Conservation (phyloP, 805 yeast genomes). For the Zygoascus tannicola region DNA sequence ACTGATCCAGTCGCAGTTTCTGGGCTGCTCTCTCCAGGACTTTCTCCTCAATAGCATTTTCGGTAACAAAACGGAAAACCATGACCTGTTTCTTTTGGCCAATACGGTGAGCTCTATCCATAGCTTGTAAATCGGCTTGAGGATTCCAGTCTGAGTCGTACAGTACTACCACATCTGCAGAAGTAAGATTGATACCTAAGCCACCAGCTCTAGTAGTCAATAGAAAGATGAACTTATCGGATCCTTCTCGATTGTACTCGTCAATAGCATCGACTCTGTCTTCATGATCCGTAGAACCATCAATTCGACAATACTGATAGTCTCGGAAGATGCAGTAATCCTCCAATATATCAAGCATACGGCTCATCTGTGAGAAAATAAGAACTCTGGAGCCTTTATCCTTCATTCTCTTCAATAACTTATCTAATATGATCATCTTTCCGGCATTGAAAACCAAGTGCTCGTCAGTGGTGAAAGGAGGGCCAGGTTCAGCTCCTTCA, state of each 20-base stretch:
- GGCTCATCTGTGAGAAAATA: constrained; percentile 88
- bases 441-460: constrained; percentile 82
- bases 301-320: constrained; percentile 83
- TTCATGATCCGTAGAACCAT: constrained; percentile 88
- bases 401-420: constrained; percentile 61
- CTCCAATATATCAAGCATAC: constrained; percentile 81
- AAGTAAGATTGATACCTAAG: constrained; percentile 81
- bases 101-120: constrained; percentile 96
- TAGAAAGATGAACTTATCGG: constrained; percentile 72
- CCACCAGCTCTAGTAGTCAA: constrained; percentile 97
- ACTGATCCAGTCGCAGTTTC: constrained; percentile 80
- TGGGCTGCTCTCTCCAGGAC: constrained; percentile 95
- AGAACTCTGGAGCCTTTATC: constrained; percentile 81
- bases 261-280: constrained; percentile 90
- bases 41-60: constrained; percentile 93
- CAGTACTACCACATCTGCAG: constrained; percentile 81
- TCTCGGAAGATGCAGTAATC: constrained; percentile 83
- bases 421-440: constrained; percentile 83
- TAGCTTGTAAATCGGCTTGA: constrained; percentile 94
- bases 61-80: constrained; percentile 88
- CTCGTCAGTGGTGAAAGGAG: constrained; percentile 93
- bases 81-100: constrained; percentile 94
- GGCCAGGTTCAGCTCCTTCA: constrained; percentile 99
- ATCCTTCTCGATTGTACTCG: constrained; percentile 73
- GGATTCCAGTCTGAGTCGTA: constrained; percentile 98